phyloP scores from a whole-genome alignment of 2,329 filamentous ascomycete genomes.

The Grosmannia serpens region DNA sequence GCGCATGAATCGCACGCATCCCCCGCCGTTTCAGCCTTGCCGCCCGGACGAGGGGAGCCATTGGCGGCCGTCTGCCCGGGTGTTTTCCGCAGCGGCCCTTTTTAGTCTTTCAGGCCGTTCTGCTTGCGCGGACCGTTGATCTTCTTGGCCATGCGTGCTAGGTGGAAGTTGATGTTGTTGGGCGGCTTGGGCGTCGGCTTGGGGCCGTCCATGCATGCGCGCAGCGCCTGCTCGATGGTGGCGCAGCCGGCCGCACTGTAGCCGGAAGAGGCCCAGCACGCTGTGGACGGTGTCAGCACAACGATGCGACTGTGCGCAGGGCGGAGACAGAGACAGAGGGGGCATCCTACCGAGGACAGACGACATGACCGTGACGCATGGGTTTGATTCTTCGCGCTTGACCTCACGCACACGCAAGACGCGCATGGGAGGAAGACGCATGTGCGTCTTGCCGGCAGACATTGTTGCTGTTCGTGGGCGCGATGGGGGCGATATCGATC shows the following conservation, averaged over 20 bases:
- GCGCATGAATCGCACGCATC: background rate
- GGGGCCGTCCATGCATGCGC: conserved; percentile 70
- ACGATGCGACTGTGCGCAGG: background rate
- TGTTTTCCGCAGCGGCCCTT: too few relatives aligned
- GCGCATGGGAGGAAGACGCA: conserved; percentile 46
- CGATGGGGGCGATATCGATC: background rate
- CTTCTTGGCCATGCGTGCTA: conserved; percentile 63
- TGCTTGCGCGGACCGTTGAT: conserved; percentile 50
- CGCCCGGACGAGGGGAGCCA: background rate
- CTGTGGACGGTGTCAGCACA: conserved; percentile 29
- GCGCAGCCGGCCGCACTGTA: conserved; percentile 51
- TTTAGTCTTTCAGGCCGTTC: conserved; percentile 10
- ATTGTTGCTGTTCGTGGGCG: conserved; percentile 18
- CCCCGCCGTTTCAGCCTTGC: background rate
- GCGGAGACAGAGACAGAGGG: background rate
- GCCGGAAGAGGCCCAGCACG: conserved; percentile 75
- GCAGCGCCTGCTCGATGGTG: conserved; percentile 47
- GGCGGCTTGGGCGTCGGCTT: conserved; percentile 35
- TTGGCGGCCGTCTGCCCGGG: background rate
- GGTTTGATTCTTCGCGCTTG: conserved; percentile 36
- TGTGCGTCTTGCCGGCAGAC: conserved; percentile 35
- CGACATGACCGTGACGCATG: conserved; percentile 45
- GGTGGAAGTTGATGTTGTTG: conserved; percentile 88
- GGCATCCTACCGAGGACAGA: conserved; percentile 38
- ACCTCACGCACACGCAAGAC: conserved; percentile 42